Conservation (phyloP, 768 basidiomycete genomes). For the Leucocoprinus sp. region DNA sequence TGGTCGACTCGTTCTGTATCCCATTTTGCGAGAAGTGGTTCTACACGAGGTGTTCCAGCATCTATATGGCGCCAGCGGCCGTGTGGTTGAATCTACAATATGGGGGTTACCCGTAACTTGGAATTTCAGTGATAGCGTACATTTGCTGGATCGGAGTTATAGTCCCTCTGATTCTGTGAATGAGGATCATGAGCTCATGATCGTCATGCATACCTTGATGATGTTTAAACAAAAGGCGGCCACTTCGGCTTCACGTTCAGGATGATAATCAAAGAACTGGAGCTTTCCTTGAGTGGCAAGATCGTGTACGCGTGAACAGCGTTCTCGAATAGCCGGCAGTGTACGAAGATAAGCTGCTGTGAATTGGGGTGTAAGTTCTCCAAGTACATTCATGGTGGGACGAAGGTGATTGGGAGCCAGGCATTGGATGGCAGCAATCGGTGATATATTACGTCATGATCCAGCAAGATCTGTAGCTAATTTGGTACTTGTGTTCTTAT, state of each 20-base stretch:
- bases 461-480: background rate
- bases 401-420: background rate
- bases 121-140: slow-evolving; percentile 29
- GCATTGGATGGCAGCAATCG: background rate
- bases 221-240: slow-evolving; percentile 68
- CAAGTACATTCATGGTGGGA: slow-evolving; percentile 4
- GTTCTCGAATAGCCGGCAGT: slow-evolving; percentile 82
- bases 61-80: slow-evolving; percentile 89
- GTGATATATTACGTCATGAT: background rate
- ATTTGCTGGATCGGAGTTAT: slow-evolving; percentile 19
- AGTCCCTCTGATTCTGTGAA: slow-evolving; percentile 4
- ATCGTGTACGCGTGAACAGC: slow-evolving; percentile 70
- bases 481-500: background rate
- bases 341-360: slow-evolving; percentile 71
- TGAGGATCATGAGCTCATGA: background rate
- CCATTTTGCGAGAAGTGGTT: slow-evolving; percentile 62
- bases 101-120: background rate
- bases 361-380: background rate
- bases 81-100: slow-evolving; percentile 69
- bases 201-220: slow-evolving; percentile 51
- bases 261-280: slow-evolving; percentile 81
- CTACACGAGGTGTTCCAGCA: slow-evolving; percentile 32
- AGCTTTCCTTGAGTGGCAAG: slow-evolving; percentile 70
- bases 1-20: slow-evolving; percentile 31
- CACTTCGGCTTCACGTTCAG: slow-evolving; percentile 62